Percentiles rank a stretch among this genome's conserved stretches.
These are phyloP conservation scores for Cercophora scortea DNA, from an alignment of 495 filamentous ascomycete genomes.

Conservation along the genomic window DNA sequence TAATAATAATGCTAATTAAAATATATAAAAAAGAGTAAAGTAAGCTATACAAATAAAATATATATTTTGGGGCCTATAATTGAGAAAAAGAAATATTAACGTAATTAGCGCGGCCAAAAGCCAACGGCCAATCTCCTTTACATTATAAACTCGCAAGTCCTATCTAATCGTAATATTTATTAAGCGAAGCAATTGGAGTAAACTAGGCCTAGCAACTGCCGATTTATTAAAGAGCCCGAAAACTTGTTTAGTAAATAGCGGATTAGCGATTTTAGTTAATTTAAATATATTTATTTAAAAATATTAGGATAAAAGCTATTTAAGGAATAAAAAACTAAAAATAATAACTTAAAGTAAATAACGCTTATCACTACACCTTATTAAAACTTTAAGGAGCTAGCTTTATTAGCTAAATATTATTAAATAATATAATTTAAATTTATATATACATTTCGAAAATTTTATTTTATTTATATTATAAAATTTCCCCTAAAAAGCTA, in stretches of 20 bases:
- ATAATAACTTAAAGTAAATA: neutral
- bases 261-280: neutral
- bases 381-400: neutral
- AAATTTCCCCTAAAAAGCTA: too few species aligned
- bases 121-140: neutral
- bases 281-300: neutral
- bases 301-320: too few species aligned
- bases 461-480: too few species aligned
- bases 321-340: neutral
- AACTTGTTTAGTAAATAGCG: neutral
- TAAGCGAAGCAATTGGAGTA: neutral
- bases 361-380: neutral
- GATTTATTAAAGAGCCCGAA: neutral
- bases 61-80: neutral
- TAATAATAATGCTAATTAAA: neutral
- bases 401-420: too few species aligned
- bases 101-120: too few species aligned
- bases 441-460: too few species aligned
- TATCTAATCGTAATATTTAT: neutral
- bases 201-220: neutral
- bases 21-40: neutral
- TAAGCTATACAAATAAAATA: neutral
- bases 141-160: neutral
- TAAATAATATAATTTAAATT: too few species aligned
- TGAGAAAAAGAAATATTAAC: neutral